Evolutionary conservation across 1,284 basidiomycete species (phyloP).

Genomic region (Athelia sp.): DNA sequence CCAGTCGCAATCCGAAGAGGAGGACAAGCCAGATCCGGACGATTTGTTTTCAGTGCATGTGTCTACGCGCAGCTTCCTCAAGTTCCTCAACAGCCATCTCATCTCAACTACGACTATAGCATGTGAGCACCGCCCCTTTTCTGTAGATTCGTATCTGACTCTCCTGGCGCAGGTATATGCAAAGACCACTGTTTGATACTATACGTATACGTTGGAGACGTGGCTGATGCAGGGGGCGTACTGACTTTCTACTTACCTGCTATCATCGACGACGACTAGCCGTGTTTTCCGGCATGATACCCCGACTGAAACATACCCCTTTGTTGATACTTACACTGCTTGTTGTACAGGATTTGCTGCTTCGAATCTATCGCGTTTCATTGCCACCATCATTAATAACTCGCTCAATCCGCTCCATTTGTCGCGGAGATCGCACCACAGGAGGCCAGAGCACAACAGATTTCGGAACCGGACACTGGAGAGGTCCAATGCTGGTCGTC

Average conservation of each 20-base stretch:
- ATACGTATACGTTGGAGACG: constrained; percentile 86
- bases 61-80: constrained; percentile 72
- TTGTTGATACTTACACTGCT: too few relatives aligned
- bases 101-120: constrained; percentile 87
- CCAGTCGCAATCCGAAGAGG: constrained; percentile 25
- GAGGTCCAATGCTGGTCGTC: too few relatives aligned
- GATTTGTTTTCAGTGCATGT: constrained; percentile 66
- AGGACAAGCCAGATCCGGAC: constrained; percentile 38
- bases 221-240: constrained; percentile 78
- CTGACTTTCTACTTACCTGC: constrained; percentile 87
- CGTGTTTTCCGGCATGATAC: not conserved
- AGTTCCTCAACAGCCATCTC: constrained; percentile 80
- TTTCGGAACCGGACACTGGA: too few relatives aligned
- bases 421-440: too few relatives aligned
- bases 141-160: constrained; percentile 2
- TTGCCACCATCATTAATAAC: too few relatives aligned
- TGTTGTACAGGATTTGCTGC: too few relatives aligned
- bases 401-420: too few relatives aligned
- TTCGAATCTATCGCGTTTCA: too few relatives aligned
- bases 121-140: constrained; percentile 43
- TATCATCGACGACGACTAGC: constrained; percentile 35
- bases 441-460: too few relatives aligned
- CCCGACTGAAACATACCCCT: too few relatives aligned
- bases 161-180: constrained; percentile 61
- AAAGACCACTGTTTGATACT: constrained; percentile 83